Evolutionary conservation across 164 flowering plant genomes (phyloP).

Genomic region (Platanus orientalis): DNA sequence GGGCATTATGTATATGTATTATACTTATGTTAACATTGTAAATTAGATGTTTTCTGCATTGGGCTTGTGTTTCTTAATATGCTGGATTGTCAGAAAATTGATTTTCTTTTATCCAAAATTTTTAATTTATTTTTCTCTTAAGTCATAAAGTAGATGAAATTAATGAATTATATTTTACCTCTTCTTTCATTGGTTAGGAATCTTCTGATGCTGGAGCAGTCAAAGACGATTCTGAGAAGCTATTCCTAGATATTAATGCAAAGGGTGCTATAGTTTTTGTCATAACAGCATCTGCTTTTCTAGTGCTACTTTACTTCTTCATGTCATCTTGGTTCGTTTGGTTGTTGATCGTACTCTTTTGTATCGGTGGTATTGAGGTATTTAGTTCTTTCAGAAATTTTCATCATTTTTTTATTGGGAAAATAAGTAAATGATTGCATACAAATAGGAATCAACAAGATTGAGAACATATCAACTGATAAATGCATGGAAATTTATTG

Average conservation of each 20-base stretch:
- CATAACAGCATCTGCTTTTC: not conserved
- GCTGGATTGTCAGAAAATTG: not conserved
- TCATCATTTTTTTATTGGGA: not conserved
- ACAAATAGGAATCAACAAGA: no score
- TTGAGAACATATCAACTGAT: no score
- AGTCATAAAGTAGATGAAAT: not conserved
- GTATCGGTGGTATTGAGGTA: constrained; percentile 65
- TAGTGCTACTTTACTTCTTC: not conserved
- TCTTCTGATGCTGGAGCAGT: constrained; percentile 25
- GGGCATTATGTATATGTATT: no score
- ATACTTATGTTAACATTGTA: not conserved
- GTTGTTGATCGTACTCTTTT: constrained; percentile 80
- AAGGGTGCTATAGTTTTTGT: constrained; percentile 49
- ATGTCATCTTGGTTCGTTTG: constrained; percentile 96
- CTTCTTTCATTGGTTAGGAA: constrained; percentile 18
- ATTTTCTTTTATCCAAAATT: not conserved
- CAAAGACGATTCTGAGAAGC: constrained; percentile 57
- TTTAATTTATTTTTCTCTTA: not conserved
- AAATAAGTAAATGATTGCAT: no score
- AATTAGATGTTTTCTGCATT: not conserved
- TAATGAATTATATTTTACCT: not conserved
- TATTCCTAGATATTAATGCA: constrained; percentile 55
- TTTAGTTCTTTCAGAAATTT: not conserved
- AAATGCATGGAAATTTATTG: no score
- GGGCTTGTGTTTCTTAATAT: not conserved